phyloP scores from a whole-genome alignment of 148 eudicot species.

The Heliamphora exappendiculata region DNA sequence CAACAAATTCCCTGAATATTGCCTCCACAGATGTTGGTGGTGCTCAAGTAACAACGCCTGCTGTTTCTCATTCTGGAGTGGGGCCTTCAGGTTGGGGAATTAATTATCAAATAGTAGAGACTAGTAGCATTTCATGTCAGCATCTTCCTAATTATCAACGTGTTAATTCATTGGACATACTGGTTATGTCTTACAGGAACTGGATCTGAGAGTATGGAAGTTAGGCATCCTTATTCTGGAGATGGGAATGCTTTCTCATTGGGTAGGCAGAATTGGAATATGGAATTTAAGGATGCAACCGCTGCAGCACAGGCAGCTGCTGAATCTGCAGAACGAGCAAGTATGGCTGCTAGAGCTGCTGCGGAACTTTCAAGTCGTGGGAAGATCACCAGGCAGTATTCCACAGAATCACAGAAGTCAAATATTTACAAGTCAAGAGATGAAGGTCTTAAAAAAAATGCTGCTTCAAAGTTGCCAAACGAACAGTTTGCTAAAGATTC shows the following conservation, averaged over 20 bases:
- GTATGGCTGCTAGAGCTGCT: constrained; percentile 97
- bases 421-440: constrained; percentile 17
- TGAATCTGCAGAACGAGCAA: constrained; percentile 88
- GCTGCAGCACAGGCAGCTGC: constrained; percentile 99
- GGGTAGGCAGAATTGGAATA: constrained; percentile 47
- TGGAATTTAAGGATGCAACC: constrained; percentile 85
- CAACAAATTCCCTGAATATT: constrained; percentile 25
- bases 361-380: constrained; percentile 61
- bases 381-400: constrained; percentile 19
- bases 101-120: not conserved
- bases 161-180: constrained; percentile 1
- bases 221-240: constrained; percentile 25
- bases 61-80: constrained; percentile 24
- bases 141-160: not conserved
- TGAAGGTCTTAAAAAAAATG: constrained; percentile 20
- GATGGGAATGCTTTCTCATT: constrained; percentile 22
- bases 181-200: constrained; percentile 26
- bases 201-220: constrained; percentile 21
- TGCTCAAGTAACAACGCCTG: constrained; percentile 14
- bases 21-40: constrained; percentile 22
- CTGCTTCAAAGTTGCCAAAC: constrained; percentile 17
- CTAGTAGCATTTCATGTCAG: not conserved
- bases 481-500: constrained; percentile 21
- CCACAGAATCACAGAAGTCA: constrained; percentile 31
- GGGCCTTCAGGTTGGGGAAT: constrained; percentile 42